Conservation (phyloP, 768 basidiomycete species). For the Pleurotus cornucopiae region DNA sequence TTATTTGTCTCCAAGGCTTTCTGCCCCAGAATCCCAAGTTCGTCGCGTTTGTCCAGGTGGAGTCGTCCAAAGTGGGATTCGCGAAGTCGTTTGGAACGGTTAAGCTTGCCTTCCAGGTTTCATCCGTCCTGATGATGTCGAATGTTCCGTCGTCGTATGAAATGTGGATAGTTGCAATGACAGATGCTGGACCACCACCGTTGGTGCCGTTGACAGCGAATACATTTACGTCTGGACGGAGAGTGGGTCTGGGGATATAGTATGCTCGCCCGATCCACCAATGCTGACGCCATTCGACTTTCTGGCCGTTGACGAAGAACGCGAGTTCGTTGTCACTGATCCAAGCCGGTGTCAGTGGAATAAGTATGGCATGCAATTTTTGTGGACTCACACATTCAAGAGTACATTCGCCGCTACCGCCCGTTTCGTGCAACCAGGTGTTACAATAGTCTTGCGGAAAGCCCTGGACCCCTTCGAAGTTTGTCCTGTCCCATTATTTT, state of each 20-base stretch:
- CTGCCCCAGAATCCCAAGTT: constrained; percentile 6
- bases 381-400: constrained; percentile 2
- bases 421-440: constrained; percentile 2
- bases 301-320: not conserved
- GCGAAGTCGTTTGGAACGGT: constrained; percentile 24
- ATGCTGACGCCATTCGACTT: not conserved
- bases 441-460: constrained; percentile 1
- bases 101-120: constrained; percentile 20
- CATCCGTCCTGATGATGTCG: constrained; percentile 25
- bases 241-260: constrained; percentile 21
- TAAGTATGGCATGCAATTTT: too few relatives aligned
- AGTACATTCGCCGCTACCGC: constrained; percentile 1
- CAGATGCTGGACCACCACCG: constrained; percentile 21
- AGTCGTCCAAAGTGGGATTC: constrained; percentile 24
- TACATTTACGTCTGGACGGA: constrained; percentile 22
- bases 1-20: not conserved
- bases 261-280: constrained; percentile 19
- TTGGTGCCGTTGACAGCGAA: constrained; percentile 26
- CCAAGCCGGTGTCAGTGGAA: not conserved
- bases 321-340: constrained; percentile 24
- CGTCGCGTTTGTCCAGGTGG: constrained; percentile 23
- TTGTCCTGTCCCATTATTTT: not conserved
- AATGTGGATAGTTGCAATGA: constrained; percentile 26
- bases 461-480: not conserved
- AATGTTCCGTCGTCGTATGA: constrained; percentile 25